Conservation (phyloP, 176 grass and related monocot species). For the Paspalum vaginatum region DNA sequence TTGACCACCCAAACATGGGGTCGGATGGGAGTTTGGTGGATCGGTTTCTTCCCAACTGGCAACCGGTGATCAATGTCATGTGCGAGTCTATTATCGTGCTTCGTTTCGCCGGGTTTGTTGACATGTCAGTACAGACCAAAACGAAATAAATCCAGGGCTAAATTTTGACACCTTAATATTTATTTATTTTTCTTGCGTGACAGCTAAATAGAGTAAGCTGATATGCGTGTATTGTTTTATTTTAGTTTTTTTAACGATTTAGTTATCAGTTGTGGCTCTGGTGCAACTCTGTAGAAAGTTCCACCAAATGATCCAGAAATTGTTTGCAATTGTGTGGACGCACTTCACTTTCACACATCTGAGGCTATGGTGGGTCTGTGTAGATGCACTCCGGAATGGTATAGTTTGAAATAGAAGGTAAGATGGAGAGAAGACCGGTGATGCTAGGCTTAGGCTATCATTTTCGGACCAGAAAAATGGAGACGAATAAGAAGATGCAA, state of each 20-base stretch:
- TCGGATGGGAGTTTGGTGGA: constrained; percentile 53
- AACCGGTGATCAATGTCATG: constrained; percentile 52
- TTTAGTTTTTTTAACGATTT: background rate
- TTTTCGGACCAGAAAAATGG: constrained; percentile 16
- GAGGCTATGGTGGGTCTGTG: too few species aligned
- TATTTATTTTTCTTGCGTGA: background rate
- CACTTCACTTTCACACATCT: constrained; percentile 33
- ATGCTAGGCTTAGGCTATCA: constrained; percentile 22
- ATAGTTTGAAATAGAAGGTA: too few species aligned
- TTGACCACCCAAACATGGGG: constrained; percentile 42
- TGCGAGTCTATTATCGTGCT: constrained; percentile 43
- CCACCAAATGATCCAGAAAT: constrained; percentile 7
- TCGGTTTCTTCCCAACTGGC: constrained; percentile 58
- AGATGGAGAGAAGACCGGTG: too few species aligned
- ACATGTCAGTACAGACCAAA: background rate
- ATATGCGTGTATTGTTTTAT: background rate
- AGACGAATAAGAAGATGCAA: constrained; percentile 11
- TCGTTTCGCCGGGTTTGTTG: constrained; percentile 30
- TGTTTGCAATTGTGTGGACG: constrained; percentile 1
- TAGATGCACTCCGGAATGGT: too few species aligned
- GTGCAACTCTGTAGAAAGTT: constrained; percentile 2
- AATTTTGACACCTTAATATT: background rate
- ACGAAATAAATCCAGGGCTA: background rate
- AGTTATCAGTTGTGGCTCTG: background rate
- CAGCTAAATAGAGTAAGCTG: constrained; percentile 6